Percentiles rank a stretch among this genome's conserved stretches.
Evolutionary conservation across 129 eudicot species (phyloP).

Genomic region (Pseudognaphalium luteoalbum): DNA sequence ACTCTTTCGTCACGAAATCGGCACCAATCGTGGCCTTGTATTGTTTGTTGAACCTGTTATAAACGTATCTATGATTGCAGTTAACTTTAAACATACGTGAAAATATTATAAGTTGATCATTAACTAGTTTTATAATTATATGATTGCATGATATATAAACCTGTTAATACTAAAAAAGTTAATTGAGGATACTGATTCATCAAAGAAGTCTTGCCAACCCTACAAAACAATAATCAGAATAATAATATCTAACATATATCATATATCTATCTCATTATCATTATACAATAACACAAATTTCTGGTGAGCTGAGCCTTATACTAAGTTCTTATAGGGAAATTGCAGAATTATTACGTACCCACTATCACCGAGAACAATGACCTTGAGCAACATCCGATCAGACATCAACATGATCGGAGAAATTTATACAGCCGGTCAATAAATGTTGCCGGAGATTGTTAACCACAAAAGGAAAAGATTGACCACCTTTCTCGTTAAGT

Average conservation of each 20-base stretch:
- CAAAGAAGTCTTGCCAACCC: slow-evolving; percentile 79
- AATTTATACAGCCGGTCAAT: neutral
- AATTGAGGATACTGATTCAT: slow-evolving; percentile 53
- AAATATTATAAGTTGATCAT: too few relatives aligned
- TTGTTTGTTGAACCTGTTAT: slow-evolving; percentile 53
- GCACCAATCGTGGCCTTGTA: slow-evolving; percentile 94
- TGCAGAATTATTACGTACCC: slow-evolving; percentile 43
- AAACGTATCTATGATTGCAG: slow-evolving; percentile 56
- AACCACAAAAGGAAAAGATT: slow-evolving; percentile 8
- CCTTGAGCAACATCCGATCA: slow-evolving; percentile 75
- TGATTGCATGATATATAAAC: neutral
- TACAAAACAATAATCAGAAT: slow-evolving; percentile 19
- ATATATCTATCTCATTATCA: neutral
- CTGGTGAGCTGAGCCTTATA: neutral
- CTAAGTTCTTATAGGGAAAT: neutral
- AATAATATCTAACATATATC: too few relatives aligned
- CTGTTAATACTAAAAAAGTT: neutral
- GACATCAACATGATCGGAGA: slow-evolving; percentile 42
- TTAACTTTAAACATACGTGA: slow-evolving; percentile 18
- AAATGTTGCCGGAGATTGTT: slow-evolving; percentile 4
- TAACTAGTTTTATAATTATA: too few relatives aligned
- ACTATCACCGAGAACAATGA: slow-evolving; percentile 84
- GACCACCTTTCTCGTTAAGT: slow-evolving; percentile 22
- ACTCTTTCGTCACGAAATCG: slow-evolving; percentile 80
- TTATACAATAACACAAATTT: neutral